Evolutionary conservation across 805 yeast genomes (phyloP), one percentile per base, ranked within the genome.

Genomic region (Komagataella pseudopastoris): DNA sequence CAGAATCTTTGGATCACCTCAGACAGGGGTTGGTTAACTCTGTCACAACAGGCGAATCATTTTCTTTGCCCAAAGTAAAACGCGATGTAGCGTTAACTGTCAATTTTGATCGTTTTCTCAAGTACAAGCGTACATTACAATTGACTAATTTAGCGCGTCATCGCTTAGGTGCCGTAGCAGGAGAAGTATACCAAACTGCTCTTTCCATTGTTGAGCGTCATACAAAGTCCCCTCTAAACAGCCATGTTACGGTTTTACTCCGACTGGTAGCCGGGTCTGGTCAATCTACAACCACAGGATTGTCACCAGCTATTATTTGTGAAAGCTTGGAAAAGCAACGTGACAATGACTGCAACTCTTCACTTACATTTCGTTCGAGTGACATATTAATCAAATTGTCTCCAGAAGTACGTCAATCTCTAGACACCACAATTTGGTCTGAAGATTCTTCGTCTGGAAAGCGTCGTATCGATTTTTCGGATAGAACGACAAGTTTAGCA

Each of bases 91-190:
- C 82, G 2, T 63, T 88, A 23, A 71, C 82, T 0, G 71, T 88
- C 59, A 83, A 81, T 59, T 70, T 85, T 50, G 75, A 78, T 36
- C 71, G 93, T 57, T 89, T 77, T 58, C 72, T 85, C 50, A 83
- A 88, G 60, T 67, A 76, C 39, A 72, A 82, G 59, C 75, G 97
- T 56, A 74, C 85, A 8, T 63, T 69, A 47, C 85, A 85, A 56
- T 71, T 93, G 14, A 77, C 71, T 1, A 77, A 77, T 39, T 72
- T 85, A 49, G 85, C 83, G 12, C 71, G 74, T 30, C 82, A 84
- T 48, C 74, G 88, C 51, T 65, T 89, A 36, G 98, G 98, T 2
- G 66, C 73, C 6, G 64, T 85, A 2, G 72, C 95, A 0, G 73
- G 93, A 0, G 65, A 71, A 47, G 73, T 93, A 8, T 91, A 86